Conservation (phyloP, 805 yeast genomes). For the Metschnikowia bowlesiae region DNA sequence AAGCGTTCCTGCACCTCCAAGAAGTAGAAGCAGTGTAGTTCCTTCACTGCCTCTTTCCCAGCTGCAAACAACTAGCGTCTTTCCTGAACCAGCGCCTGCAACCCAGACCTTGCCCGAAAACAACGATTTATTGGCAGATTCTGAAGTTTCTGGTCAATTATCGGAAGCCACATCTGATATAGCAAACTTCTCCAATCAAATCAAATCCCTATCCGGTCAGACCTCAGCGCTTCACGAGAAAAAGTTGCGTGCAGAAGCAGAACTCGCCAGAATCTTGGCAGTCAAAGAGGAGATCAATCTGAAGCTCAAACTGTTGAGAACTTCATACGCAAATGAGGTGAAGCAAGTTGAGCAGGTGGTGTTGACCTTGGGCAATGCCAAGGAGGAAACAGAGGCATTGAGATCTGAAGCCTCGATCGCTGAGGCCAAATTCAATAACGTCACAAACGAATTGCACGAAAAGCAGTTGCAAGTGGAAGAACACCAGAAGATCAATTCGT, state of each 20-base stretch:
- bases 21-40: conserved; percentile 7
- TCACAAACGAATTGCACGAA: conserved; percentile 59
- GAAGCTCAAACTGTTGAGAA: conserved; percentile 63
- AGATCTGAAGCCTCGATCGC: conserved; percentile 68
- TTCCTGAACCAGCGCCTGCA: neutral
- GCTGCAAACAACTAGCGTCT: neutral
- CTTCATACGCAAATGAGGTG: conserved; percentile 74
- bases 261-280: conserved; percentile 61
- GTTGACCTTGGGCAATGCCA: conserved; percentile 51
- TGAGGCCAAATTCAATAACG: conserved; percentile 73
- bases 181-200: conserved; percentile 83
- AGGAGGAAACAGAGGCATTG: conserved; percentile 62
- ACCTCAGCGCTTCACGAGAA: conserved; percentile 67
- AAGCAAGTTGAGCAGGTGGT: conserved; percentile 72
- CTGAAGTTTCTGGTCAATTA: conserved; percentile 59
- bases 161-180: conserved; percentile 79
- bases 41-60: conserved; percentile 5
- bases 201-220: conserved; percentile 71
- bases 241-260: conserved; percentile 70
- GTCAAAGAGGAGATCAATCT: conserved; percentile 68
- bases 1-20: conserved; percentile 43
- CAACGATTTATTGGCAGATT: conserved; percentile 53
- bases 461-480: conserved; percentile 57
- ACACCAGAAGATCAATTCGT: conserved; percentile 62
- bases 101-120: conserved; percentile 17